These are phyloP conservation scores for Ganoderma sinense DNA, from an alignment of 1,284 basidiomycete genomes.

Conservation along the genomic window DNA sequence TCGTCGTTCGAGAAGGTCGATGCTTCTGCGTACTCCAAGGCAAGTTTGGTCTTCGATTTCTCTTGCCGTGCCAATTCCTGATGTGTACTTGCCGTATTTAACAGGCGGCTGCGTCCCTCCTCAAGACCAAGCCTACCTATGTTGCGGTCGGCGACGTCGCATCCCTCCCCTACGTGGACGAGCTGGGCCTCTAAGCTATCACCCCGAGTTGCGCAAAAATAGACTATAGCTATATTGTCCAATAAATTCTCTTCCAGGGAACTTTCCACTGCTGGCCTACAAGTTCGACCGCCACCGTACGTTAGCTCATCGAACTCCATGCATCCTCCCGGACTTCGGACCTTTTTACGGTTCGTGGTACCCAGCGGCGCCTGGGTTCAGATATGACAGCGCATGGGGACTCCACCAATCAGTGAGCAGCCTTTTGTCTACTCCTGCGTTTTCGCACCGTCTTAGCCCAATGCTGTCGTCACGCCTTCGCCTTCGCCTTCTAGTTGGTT, in stretches of 20 bases:
- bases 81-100: neutral
- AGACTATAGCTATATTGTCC: constrained; percentile 29
- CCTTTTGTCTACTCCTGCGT: neutral
- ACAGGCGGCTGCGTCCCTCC: constrained; percentile 46
- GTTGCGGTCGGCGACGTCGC: constrained; percentile 85
- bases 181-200: constrained; percentile 68
- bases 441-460: neutral
- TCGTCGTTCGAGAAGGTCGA: constrained; percentile 70
- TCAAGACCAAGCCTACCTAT: constrained; percentile 82
- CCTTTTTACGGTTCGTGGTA: neutral
- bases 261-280: neutral
- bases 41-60: constrained; percentile 35
- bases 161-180: constrained; percentile 84
- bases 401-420: neutral
- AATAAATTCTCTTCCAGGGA: constrained; percentile 27
- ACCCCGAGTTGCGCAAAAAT: constrained; percentile 28
- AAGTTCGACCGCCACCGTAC: neutral
- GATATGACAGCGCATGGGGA: neutral
- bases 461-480: neutral
- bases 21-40: constrained; percentile 68
- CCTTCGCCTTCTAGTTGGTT: neutral
- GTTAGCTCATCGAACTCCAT: neutral
- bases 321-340: neutral
- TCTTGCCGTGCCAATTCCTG: neutral
- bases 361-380: neutral